A percentile compares a stretch with the other conserved stretches of the same genome.
These are phyloP conservation scores for Phytophthora cryptogea DNA, from an alignment of 352 stramenopile species.

Conservation along the genomic window DNA sequence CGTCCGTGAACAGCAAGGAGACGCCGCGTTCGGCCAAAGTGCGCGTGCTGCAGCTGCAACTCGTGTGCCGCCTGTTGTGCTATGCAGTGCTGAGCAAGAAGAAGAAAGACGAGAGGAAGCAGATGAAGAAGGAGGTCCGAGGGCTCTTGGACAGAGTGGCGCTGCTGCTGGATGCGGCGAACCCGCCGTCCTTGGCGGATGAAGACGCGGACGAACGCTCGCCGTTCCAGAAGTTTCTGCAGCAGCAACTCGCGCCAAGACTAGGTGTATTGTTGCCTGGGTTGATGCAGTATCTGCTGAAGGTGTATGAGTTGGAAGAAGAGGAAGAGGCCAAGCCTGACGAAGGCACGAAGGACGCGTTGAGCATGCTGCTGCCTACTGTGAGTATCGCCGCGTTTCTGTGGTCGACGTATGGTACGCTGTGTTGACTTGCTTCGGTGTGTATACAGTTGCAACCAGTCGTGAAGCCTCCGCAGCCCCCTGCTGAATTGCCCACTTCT, in stretches of 20 bases:
- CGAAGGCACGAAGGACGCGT: not conserved
- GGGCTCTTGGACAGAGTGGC: constrained; percentile 74
- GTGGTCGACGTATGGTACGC: not conserved
- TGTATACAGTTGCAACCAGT: constrained; percentile 19
- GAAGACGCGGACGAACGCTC: constrained; percentile 70
- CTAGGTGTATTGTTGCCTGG: constrained; percentile 50
- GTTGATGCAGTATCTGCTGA: constrained; percentile 54
- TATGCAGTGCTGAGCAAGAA: constrained; percentile 34
- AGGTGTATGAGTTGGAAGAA: constrained; percentile 64
- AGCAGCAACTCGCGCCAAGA: constrained; percentile 48
- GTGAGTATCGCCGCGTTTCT: constrained; percentile 7
- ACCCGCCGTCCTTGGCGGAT: constrained; percentile 62
- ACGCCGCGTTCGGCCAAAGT: constrained; percentile 46
- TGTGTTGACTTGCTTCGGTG: not conserved
- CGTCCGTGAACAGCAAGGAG: constrained; percentile 28
- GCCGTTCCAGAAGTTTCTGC: constrained; percentile 74
- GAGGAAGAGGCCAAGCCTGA: constrained; percentile 23
- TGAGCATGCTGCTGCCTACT: constrained; percentile 17
- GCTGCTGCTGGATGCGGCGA: constrained; percentile 72
- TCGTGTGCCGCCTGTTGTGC: constrained; percentile 56
- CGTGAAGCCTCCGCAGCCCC: constrained; percentile 21
- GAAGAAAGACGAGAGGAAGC: constrained; percentile 41
- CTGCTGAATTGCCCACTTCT: constrained; percentile 3
- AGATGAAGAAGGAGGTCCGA: constrained; percentile 64
- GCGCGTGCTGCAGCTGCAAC: constrained; percentile 64